These are phyloP conservation scores for Phaeosphaeria sp. DNA, from an alignment of 2,329 filamentous ascomycete species.

Conservation along the genomic window DNA sequence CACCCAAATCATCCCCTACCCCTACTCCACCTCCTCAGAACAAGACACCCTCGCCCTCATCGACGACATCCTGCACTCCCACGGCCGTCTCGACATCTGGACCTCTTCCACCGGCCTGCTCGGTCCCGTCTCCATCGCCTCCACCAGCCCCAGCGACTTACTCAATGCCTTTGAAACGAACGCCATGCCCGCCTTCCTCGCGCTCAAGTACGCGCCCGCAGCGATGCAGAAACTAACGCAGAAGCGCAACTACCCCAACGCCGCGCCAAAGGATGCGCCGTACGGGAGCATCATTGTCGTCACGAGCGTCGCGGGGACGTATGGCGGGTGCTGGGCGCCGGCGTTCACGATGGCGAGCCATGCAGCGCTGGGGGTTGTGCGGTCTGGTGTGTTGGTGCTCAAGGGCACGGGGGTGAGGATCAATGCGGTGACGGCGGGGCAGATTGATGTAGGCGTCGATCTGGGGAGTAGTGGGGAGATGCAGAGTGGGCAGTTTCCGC, in stretches of 20 bases:
- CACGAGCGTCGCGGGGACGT: slow-evolving; percentile 62
- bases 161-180: slow-evolving; percentile 67
- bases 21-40: slow-evolving; percentile 65
- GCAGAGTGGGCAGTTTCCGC: slow-evolving; percentile 63
- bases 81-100: slow-evolving; percentile 64
- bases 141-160: slow-evolving; percentile 63
- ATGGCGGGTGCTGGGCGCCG: slow-evolving; percentile 66
- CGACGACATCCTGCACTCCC: slow-evolving; percentile 68
- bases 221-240: slow-evolving; percentile 68
- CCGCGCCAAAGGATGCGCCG: slow-evolving; percentile 64
- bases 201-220: slow-evolving; percentile 68
- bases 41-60: slow-evolving; percentile 67
- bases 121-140: slow-evolving; percentile 61
- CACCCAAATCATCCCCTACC: slow-evolving; percentile 68
- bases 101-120: slow-evolving; percentile 65
- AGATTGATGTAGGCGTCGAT: slow-evolving; percentile 57
- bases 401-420: slow-evolving; percentile 66
- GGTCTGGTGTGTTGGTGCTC: slow-evolving; percentile 63
- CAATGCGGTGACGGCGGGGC: slow-evolving; percentile 60
- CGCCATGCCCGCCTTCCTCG: slow-evolving; percentile 68
- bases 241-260: slow-evolving; percentile 65
- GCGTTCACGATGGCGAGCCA: slow-evolving; percentile 68
- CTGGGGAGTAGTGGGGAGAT: slow-evolving; percentile 52
- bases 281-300: slow-evolving; percentile 71
- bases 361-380: slow-evolving; percentile 67